A percentile compares a stretch with the other conserved stretches of the same genome.
These are phyloP conservation scores for Sordariomycetes sp. DNA, from an alignment of 2,329 filamentous ascomycete species.

Conservation along the genomic window DNA sequence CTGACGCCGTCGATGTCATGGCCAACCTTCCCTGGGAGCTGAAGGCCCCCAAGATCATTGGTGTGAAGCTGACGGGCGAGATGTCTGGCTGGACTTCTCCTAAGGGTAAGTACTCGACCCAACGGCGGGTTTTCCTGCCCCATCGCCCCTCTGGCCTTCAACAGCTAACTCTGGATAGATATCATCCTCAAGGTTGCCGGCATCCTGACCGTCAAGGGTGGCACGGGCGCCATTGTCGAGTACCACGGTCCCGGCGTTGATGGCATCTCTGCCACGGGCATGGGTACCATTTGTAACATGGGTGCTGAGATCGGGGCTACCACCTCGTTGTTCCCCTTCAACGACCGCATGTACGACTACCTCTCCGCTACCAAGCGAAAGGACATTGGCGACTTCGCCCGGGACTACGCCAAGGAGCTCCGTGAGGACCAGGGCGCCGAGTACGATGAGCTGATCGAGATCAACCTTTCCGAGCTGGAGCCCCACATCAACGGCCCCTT, in stretches of 20 bases:
- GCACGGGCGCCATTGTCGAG: slow-evolving; percentile 83
- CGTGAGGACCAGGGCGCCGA: slow-evolving; percentile 80
- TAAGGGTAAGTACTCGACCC: slow-evolving; percentile 55
- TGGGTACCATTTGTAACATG: slow-evolving; percentile 60
- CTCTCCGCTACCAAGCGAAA: slow-evolving; percentile 81
- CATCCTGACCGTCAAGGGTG: slow-evolving; percentile 95
- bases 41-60: slow-evolving; percentile 94
- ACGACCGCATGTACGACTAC: slow-evolving; percentile 96
- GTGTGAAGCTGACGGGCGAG: slow-evolving; percentile 86
- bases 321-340: slow-evolving; percentile 94
- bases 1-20: slow-evolving; percentile 98
- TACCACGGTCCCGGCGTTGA: slow-evolving; percentile 62
- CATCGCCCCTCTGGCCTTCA: background rate
- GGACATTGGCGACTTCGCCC: slow-evolving; percentile 83
- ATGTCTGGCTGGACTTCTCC: slow-evolving; percentile 86
- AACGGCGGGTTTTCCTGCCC: background rate
- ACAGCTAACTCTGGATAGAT: slow-evolving; percentile 38
- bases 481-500: slow-evolving; percentile 98
- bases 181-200: slow-evolving; percentile 97
- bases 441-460: slow-evolving; percentile 93
- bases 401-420: slow-evolving; percentile 75
- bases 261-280: slow-evolving; percentile 49
- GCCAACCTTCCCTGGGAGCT: slow-evolving; percentile 94
- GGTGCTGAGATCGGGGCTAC: slow-evolving; percentile 72
- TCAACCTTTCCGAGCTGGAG: slow-evolving; percentile 90